A percentile compares a stretch with the other conserved stretches of the same genome.
Conservation (phyloP, 2,329 filamentous ascomycete genomes). For the Trichoderma arundinaceum region DNA sequence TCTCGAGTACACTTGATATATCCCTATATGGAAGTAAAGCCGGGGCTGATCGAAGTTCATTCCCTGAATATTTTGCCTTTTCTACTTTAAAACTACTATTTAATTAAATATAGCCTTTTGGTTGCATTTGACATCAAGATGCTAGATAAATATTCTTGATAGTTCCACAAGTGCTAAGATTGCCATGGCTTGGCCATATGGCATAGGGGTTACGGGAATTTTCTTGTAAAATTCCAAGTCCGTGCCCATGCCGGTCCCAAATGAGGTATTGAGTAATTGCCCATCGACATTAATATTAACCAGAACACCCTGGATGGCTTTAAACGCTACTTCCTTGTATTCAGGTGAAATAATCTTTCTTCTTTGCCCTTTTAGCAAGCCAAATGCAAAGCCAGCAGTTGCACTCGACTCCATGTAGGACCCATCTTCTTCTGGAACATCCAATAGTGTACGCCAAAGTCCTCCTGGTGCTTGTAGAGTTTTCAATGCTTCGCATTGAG, state of each 20-base stretch:
- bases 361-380: constrained; percentile 11
- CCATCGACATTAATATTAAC: background rate
- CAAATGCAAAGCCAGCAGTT: constrained; percentile 24
- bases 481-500: constrained; percentile 23
- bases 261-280: constrained; percentile 17
- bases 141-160: background rate
- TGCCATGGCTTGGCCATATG: constrained; percentile 22
- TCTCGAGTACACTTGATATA: too few relatives aligned
- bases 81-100: background rate
- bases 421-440: constrained; percentile 18
- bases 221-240: constrained; percentile 25
- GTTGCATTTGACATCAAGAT: too few relatives aligned
- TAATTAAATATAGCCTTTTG: too few relatives aligned
- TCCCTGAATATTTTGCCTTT: too few relatives aligned
- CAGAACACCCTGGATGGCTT: constrained; percentile 10
- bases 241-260: constrained; percentile 18
- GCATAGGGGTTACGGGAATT: constrained; percentile 20
- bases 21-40: too few relatives aligned
- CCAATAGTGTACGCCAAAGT: constrained; percentile 19
- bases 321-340: constrained; percentile 3
- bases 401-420: constrained; percentile 20
- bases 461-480: constrained; percentile 2
- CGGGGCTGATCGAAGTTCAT: too few relatives aligned
- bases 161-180: constrained; percentile 16
- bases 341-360: background rate